Evolutionary conservation across 805 yeast genomes (phyloP).

Genomic region (Geotrichum ghanense): DNA sequence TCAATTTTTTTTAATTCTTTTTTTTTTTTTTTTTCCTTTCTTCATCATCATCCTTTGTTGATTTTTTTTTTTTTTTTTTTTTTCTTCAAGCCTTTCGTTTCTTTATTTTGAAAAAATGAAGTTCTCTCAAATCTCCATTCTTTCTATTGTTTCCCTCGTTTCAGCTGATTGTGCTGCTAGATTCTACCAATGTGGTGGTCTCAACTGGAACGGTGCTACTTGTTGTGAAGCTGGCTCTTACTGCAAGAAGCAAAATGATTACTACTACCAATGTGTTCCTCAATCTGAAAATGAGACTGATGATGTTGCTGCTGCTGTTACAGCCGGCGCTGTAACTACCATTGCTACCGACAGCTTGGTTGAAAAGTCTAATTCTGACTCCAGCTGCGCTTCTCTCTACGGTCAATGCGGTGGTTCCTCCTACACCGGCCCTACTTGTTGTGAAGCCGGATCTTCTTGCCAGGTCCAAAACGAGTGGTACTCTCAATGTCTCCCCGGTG

Average conservation of each 20-base stretch:
- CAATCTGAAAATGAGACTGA: background rate
- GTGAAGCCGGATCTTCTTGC: background rate
- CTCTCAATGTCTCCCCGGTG: conserved; percentile 1
- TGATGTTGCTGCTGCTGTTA: background rate
- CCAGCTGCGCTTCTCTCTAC: background rate
- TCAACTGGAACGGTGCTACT: conserved; percentile 3
- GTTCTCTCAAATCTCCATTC: background rate
- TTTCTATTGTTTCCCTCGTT: background rate
- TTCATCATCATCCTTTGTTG: too few relatives aligned
- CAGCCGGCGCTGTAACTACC: too few relatives aligned
- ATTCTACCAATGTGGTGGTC: conserved; percentile 1
- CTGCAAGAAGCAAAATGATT: conserved; percentile 1
- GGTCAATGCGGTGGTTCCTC: background rate
- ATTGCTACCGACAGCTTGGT: too few relatives aligned
- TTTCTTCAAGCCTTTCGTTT: too few relatives aligned
- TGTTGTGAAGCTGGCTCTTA: conserved; percentile 4
- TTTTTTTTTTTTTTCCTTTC: too few relatives aligned
- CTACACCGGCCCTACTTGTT: background rate
- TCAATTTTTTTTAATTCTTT: too few relatives aligned
- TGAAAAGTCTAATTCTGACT: too few relatives aligned
- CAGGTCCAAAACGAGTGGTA: background rate
- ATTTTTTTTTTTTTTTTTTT: too few relatives aligned
- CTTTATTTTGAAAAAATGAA: too few relatives aligned
- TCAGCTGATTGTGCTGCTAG: conserved; percentile 1
- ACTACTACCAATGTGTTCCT: conserved; percentile 3